Conservation (phyloP, 225 moss, liverwort and hornwort species). For the Polytrichum commune region DNA sequence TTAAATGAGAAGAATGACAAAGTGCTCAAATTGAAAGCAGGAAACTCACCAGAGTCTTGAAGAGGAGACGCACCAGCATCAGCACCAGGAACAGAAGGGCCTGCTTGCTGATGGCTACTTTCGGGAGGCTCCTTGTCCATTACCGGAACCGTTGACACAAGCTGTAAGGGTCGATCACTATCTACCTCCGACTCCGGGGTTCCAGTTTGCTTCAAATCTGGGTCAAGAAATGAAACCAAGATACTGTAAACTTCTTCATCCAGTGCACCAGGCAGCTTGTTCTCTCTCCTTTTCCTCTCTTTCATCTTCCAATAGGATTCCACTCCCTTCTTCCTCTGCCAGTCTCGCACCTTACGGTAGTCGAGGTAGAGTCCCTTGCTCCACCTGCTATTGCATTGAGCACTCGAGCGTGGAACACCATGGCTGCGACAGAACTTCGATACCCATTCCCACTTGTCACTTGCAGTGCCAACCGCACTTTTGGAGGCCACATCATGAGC, state of each 20-base stretch:
- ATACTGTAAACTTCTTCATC: slow-evolving; percentile 64
- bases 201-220: slow-evolving; percentile 47
- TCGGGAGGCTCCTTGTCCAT: slow-evolving; percentile 20
- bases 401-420: slow-evolving; percentile 60
- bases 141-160: slow-evolving; percentile 18
- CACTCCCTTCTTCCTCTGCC: slow-evolving; percentile 55
- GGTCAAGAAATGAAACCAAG: slow-evolving; percentile 50
- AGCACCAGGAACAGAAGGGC: slow-evolving; percentile 22
- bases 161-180: slow-evolving; percentile 45
- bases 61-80: slow-evolving; percentile 20
- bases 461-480: slow-evolving; percentile 47
- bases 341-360: slow-evolving; percentile 68
- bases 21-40: too few species aligned
- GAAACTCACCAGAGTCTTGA: slow-evolving; percentile 32
- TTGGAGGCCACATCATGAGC: slow-evolving; percentile 45
- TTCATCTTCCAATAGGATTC: slow-evolving; percentile 82
- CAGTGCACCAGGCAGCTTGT: slow-evolving; percentile 66
- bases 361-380: slow-evolving; percentile 66
- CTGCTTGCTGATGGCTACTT: slow-evolving; percentile 21
- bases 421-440: slow-evolving; percentile 55
- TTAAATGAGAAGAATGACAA: too few species aligned
- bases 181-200: slow-evolving; percentile 54
- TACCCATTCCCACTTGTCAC: slow-evolving; percentile 69
- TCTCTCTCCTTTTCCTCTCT: slow-evolving; percentile 60
- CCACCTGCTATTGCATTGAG: slow-evolving; percentile 71